Base-by-base conservation (phyloP, 192 early-diverging fungal species). In the Linderina pennispora region DNA sequence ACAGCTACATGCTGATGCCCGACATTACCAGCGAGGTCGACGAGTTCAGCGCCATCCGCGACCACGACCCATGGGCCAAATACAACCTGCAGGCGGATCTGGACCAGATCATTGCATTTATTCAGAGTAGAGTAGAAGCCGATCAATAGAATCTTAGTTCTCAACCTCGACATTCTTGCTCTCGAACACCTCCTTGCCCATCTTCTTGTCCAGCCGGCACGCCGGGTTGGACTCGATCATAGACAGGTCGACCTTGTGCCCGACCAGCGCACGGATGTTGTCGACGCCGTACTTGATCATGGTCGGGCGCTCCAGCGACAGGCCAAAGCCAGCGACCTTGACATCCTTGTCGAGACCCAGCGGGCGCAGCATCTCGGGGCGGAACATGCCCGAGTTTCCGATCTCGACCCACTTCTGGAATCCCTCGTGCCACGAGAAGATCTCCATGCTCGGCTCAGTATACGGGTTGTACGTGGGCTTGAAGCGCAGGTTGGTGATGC, bases 401-500 rank as follows among this genome's bases (percentile, higher is more conserved):
- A 97, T 86, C 73, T 97, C 93, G 24, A 97, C 86, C 88, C 90
- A 97, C 58, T 83, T 82, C 38, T 82, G 76, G 49, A 95, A 42
- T 78, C 84, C 81, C 33, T 83, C 81, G 62, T 97, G 94, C 79
- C 87, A 99, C 34, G 93, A 87, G 74, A 99, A 99, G 55, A 99
- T 97, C 63, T 99, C 97, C 92, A 99, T 90, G 53, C 84, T 88
- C 25, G 97, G 97, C 68, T 99, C 97, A 33, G 97, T 99, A 81
- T 99, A 99, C 39, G 97, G 97, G 72, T 99, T 99, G 77, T 94
- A 99, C 3, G 97, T 91, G 40, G 97, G 97, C 83, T 99, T 99
- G 86, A 98, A 99, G 46, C 92, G 86, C 41, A 99, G 82, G 55
- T 88, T 89, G 26, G 78, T 70, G 48, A 88, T 77, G 62, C 94